Base-by-base conservation (phyloP, 805 yeast species). In the Candida ulmi region DNA sequence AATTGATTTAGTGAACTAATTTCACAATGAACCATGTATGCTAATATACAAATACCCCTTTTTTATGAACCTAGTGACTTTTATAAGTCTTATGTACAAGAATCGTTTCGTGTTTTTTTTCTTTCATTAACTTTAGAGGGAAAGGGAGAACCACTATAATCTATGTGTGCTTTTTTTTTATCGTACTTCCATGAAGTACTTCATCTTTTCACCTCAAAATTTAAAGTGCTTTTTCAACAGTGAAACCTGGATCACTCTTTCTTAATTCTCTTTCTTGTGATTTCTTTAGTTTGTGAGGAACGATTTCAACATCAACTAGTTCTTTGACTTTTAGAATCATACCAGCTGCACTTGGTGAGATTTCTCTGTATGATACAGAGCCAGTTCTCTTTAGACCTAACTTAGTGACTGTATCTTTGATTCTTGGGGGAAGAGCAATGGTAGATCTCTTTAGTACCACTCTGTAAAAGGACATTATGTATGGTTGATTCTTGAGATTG, bases 291-390 rank as follows among this genome's bases (percentile, higher is more conserved):
- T 65, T 65, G 23, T 68, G 63, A 33, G 78, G 80, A 11, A 83
- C 78, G 28, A 88, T 65, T 50, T 88, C 91, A 23, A 91, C 93
- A 35, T 75, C 76, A 8, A 91, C 90, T 41, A 91, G 68, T 60
- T 91, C 97, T 62, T 91, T 91, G 34, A 91, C 86, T 43, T 73
- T 69, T 25, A 87, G 77, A 41, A 91, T 72, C 68, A 81, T 80
- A 60, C 95, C 96, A 3, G 98, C 96, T 43, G 82, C 75, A 26
- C 82, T 76, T 13, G 95, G 88, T 11, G 83, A 71, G 4, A 85
- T 87, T 35, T 66, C 63, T 53, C 80, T 90, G 62, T 83, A 90
- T 3, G 78, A 80, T 2, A 81, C 74, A 30, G 80, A 80, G 38
- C 90, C 86, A 51, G 93, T 78, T 52, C 72, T 78, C 39, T 71